A percentile compares a stretch with the other conserved stretches of the same genome.
phyloP scores from a whole-genome alignment of 225 moss, liverwort and hornwort species.

The Bryum argenteum region DNA sequence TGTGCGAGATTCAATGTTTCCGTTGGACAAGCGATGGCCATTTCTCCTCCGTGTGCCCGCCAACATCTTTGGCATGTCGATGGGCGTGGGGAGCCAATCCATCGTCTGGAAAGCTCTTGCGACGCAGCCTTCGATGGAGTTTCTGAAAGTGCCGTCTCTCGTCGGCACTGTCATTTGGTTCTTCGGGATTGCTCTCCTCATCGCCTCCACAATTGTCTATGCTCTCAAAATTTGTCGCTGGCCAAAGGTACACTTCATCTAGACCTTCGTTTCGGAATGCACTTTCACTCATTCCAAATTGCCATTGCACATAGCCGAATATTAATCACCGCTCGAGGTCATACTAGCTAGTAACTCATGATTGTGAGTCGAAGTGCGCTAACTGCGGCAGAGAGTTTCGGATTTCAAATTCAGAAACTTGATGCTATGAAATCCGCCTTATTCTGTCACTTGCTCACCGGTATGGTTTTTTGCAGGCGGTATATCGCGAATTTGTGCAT shows the following conservation, averaged over 20 bases:
- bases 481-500: slow-evolving; percentile 55
- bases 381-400: too few species aligned
- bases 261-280: neutral
- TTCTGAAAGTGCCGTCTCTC: slow-evolving; percentile 33
- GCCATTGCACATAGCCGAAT: too few species aligned
- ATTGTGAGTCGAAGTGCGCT: too few species aligned
- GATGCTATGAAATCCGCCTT: neutral
- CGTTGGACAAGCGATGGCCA: slow-evolving; percentile 51
- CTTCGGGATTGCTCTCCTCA: slow-evolving; percentile 39
- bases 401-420: neutral
- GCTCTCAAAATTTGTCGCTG: slow-evolving; percentile 41
- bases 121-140: slow-evolving; percentile 32
- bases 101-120: slow-evolving; percentile 50
- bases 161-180: slow-evolving; percentile 49
- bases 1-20: slow-evolving; percentile 50
- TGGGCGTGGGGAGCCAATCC: slow-evolving; percentile 53
- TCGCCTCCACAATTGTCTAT: slow-evolving; percentile 37
- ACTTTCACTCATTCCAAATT: neutral
- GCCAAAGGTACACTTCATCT: slow-evolving; percentile 36
- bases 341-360: too few species aligned
- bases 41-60: slow-evolving; percentile 51
- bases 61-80: slow-evolving; percentile 47
- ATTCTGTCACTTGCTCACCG: neutral
- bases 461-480: slow-evolving; percentile 39
- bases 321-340: too few species aligned